phyloP scores from a whole-genome alignment of 306 rosid genomes.

The Sindora glabra region DNA sequence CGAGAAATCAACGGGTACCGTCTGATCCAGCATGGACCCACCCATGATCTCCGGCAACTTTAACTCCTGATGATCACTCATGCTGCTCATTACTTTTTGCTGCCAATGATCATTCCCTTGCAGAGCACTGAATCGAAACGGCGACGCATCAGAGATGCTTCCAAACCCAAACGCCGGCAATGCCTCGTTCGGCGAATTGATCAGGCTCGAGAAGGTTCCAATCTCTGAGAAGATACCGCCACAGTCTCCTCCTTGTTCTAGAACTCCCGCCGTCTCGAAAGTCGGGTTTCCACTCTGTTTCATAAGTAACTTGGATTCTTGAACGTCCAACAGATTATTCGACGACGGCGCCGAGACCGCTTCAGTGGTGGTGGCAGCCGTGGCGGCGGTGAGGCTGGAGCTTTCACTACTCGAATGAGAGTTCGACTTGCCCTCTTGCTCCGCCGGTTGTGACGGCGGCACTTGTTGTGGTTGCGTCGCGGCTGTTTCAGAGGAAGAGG shows the following conservation, averaged over 20 bases:
- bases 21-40: constrained; percentile 40
- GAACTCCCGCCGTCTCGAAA: constrained; percentile 16
- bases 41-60: constrained; percentile 44
- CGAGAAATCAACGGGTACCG: constrained; percentile 49
- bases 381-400: constrained; percentile 66
- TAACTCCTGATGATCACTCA: constrained; percentile 22
- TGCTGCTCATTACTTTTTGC: constrained; percentile 10
- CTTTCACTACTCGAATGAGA: constrained; percentile 89
- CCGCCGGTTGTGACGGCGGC: constrained; percentile 3
- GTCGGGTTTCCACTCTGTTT: constrained; percentile 14
- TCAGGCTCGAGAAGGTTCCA: constrained; percentile 58
- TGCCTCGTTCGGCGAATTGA: constrained; percentile 42
- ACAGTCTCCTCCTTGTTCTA: constrained; percentile 33
- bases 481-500: constrained; percentile 8
- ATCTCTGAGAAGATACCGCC: constrained; percentile 78
- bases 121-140: constrained; percentile 32
- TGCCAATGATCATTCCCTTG: constrained; percentile 27
- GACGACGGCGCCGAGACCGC: constrained; percentile 39
- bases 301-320: constrained; percentile 30
- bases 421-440: constrained; percentile 38
- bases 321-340: constrained; percentile 9
- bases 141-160: constrained; percentile 33
- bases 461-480: neutral
- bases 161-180: constrained; percentile 47
- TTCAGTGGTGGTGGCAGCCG: constrained; percentile 28